Conservation (phyloP, 2,329 filamentous ascomycete genomes). For the Ramichloridium luteum region DNA sequence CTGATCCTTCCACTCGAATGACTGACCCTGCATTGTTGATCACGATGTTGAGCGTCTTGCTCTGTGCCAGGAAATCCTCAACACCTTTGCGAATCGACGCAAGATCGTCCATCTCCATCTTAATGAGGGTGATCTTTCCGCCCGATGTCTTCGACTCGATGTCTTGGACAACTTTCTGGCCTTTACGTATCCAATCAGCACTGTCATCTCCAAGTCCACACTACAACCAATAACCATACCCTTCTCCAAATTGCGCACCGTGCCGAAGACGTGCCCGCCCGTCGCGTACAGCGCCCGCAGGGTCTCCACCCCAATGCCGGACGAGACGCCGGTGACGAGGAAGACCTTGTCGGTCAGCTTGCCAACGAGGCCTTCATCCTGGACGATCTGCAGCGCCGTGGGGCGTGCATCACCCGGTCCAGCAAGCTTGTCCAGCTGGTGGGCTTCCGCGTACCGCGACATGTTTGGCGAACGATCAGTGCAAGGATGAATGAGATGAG, state of each 20-base stretch:
- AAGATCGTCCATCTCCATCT: constrained; percentile 22
- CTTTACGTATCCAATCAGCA: no score
- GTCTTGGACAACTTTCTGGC: constrained; percentile 22
- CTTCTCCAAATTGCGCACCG: constrained; percentile 32
- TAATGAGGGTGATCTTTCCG: constrained; percentile 26
- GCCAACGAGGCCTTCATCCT: constrained; percentile 11
- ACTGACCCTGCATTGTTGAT: constrained; percentile 10
- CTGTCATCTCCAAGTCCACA: no score
- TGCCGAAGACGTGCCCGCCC: constrained; percentile 32
- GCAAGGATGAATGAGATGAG: no score
- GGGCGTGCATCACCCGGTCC: constrained; percentile 10
- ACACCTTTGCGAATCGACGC: constrained; percentile 23
- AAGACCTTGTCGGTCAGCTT: constrained; percentile 26
- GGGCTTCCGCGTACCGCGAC: constrained; percentile 7
- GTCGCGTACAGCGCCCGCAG: constrained; percentile 32
- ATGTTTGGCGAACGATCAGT: no score
- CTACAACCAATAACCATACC: no score
- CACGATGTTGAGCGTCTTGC: constrained; percentile 12
- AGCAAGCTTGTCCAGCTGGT: constrained; percentile 2
- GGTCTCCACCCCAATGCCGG: constrained; percentile 33
- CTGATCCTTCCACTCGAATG: no score
- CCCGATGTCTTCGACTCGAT: constrained; percentile 19
- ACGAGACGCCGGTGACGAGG: constrained; percentile 31
- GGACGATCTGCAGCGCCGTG: constrained; percentile 14
- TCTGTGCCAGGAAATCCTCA: constrained; percentile 12